Base-by-base conservation (phyloP, 345 rosid species). In the Eucalyptus globulus region DNA sequence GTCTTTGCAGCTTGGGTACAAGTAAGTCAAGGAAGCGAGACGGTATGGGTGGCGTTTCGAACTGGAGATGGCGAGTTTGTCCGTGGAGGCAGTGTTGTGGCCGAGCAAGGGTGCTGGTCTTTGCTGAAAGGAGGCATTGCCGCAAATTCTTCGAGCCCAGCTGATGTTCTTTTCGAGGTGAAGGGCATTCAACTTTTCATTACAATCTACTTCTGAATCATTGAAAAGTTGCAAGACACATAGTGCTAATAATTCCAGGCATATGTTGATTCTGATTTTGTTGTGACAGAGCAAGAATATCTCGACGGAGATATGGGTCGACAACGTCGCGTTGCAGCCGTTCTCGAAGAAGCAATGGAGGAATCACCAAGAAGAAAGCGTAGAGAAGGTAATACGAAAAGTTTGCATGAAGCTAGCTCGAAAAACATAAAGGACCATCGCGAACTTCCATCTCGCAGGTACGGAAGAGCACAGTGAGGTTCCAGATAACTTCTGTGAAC, bases 61-160 rank as follows among this genome's bases (percentile, higher is more conserved):
- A 92, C 91, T 87, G 47, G 49, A 53, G 80, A 89, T 43, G 96
- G 93, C 27, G 89, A 88, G 87, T 67, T 93, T 89, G 90, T 93
- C 45, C 91, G 27, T 56, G 95, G 90, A 6, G 98, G 97, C 85
- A 80, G 90, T 86, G 94, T 93, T 17, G 24, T 87, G 15, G 97
- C 99, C 5, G 72, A 90, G 69, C 72, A 92, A 29, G 93, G 97
- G 44, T 97, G 98, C 91, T 97, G 99, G 99, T 94, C 98, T 72
- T 83, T 96, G 86, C 93, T 96, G 37, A 95, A 95, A 94, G 98
- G 97, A 45, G 99, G 98, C 83, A 86, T 95, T 5, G 89, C 88
- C 11, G 95, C 95, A 9, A 90, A 95, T 88, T 92, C 92, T 92
- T 91, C 96, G 17, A 90, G 93, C 83, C 90, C 87, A 49, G 94